A percentile compares a stretch with the other conserved stretches of the same genome.
Evolutionary conservation across 257 asterid genomes (phyloP).

Genomic region (Nicotiana attenuata): DNA sequence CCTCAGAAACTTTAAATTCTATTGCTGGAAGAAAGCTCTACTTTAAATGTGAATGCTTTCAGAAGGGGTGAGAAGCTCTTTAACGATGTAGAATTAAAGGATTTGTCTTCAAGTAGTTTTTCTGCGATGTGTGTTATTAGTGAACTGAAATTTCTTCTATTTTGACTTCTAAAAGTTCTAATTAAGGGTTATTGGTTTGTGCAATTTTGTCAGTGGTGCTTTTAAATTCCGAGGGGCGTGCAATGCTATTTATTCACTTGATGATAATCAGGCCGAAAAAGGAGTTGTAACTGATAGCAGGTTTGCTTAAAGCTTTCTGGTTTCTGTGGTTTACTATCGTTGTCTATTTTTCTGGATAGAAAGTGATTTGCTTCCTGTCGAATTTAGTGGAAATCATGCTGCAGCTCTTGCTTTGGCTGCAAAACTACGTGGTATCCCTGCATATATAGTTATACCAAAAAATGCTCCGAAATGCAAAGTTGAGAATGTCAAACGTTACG

Average conservation of each 20-base stretch:
- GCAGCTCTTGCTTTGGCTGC: constrained; percentile 99
- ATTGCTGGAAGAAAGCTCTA: constrained; percentile 62
- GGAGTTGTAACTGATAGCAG: constrained; percentile 98
- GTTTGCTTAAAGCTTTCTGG: constrained; percentile 23
- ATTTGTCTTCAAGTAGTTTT: background rate
- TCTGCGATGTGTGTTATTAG: background rate
- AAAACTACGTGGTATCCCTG: constrained; percentile 76
- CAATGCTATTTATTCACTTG: constrained; percentile 88
- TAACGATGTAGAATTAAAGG: background rate
- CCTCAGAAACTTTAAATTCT: constrained; percentile 70
- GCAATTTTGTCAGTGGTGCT: constrained; percentile 59
- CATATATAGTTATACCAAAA: constrained; percentile 73
- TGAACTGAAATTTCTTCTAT: background rate
- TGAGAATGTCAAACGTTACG: constrained; percentile 79
- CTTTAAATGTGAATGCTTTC: constrained; percentile 90
- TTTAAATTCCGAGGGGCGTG: constrained; percentile 94
- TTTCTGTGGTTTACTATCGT: constrained; percentile 2
- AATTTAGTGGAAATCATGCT: constrained; percentile 90
- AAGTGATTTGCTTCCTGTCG: constrained; percentile 18
- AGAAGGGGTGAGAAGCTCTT: constrained; percentile 72
- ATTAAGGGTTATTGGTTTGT: background rate
- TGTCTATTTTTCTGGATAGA: constrained; percentile 13
- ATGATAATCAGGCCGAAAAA: constrained; percentile 62
- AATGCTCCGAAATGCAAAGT: constrained; percentile 94
- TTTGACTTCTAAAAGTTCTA: background rate